Percentiles rank a stretch among this genome's conserved stretches.
These are phyloP conservation scores for Zychaea mexicana DNA, from an alignment of 371 early-diverging fungal species.

Conservation along the genomic window DNA sequence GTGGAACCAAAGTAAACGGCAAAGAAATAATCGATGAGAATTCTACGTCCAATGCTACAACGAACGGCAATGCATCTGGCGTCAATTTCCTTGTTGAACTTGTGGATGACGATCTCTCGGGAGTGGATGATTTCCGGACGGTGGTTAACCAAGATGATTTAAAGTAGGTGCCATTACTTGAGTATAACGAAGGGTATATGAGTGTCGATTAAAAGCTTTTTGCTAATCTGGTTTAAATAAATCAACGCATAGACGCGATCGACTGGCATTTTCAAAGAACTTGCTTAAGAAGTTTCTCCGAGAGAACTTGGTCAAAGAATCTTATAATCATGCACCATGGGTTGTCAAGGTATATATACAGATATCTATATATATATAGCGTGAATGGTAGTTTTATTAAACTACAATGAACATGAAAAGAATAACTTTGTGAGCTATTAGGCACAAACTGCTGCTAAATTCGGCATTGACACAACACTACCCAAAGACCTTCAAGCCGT, in stretches of 20 bases:
- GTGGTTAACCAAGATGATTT: conserved; percentile 27
- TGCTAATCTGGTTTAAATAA: not conserved
- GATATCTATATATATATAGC: not conserved
- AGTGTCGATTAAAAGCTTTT: no score
- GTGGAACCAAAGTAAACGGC: conserved; percentile 19
- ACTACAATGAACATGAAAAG: not conserved
- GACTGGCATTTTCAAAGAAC: conserved; percentile 70
- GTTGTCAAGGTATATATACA: conserved; percentile 55
- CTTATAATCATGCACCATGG: conserved; percentile 78
- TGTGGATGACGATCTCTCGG: conserved; percentile 37
- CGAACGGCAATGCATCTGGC: not conserved
- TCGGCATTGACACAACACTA: conserved; percentile 50
- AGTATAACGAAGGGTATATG: no score
- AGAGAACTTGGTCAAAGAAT: conserved; percentile 67
- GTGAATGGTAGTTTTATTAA: not conserved
- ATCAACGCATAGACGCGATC: conserved; percentile 55
- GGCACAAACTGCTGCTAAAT: conserved; percentile 45
- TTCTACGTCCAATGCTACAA: not conserved
- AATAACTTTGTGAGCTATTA: conserved; percentile 7
- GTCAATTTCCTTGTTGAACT: conserved; percentile 20
- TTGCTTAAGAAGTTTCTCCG: conserved; percentile 71
- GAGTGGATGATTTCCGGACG: conserved; percentile 41
- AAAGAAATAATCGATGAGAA: not conserved
- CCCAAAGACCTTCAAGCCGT: conserved; percentile 50
- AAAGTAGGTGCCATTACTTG: conserved; percentile 26